A percentile compares a stretch with the other conserved stretches of the same genome.
Evolutionary conservation across 331 rosid species (phyloP).

Genomic region (Pyracantha coccinea): DNA sequence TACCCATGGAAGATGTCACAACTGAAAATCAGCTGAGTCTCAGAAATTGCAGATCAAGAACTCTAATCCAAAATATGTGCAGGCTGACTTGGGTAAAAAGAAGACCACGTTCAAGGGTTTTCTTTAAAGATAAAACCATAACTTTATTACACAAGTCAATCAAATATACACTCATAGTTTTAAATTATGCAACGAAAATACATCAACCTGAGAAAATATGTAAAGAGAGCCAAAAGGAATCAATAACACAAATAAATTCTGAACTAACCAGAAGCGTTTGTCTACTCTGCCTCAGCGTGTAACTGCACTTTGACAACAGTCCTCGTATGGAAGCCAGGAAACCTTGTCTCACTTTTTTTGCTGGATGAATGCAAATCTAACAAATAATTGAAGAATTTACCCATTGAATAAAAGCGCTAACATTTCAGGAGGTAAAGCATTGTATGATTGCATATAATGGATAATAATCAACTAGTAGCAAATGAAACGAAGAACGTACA

Average conservation of each 20-base stretch:
- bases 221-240: constrained; percentile 19
- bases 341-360: constrained; percentile 76
- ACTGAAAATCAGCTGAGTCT: too few species aligned
- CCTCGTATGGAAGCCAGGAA: constrained; percentile 70
- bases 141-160: neutral
- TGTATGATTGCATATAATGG: neutral
- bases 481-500: constrained; percentile 40
- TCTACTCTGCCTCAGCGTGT: constrained; percentile 61
- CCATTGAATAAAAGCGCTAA: constrained; percentile 1
- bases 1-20: too few species aligned
- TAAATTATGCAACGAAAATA: neutral
- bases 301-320: constrained; percentile 54
- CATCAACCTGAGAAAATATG: neutral
- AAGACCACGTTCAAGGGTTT: neutral
- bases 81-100: neutral
- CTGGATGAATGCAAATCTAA: constrained; percentile 83
- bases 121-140: neutral
- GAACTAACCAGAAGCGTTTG: constrained; percentile 89
- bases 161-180: neutral
- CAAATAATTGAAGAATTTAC: constrained; percentile 25
- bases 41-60: too few species aligned
- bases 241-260: constrained; percentile 15
- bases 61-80: too few species aligned
- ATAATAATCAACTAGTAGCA: constrained; percentile 7
- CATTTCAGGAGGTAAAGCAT: neutral